These are phyloP conservation scores for Tuber brumale DNA, from an alignment of 495 filamentous ascomycete species.

Conservation along the genomic window DNA sequence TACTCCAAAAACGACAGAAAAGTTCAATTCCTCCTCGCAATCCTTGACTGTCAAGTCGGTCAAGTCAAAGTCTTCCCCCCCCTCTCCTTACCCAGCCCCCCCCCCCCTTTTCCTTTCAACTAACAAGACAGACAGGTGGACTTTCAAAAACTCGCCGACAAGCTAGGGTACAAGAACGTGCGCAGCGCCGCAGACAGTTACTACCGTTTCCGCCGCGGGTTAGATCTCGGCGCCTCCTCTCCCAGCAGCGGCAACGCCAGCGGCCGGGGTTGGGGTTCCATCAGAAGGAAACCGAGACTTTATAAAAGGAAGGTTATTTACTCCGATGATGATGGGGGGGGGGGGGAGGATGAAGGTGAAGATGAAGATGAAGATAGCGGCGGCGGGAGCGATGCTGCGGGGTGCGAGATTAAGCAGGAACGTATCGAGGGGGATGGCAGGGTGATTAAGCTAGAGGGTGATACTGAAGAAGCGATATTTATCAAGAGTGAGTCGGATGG, in stretches of 20 bases:
- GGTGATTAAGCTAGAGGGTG: not conserved
- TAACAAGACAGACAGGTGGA: conserved; percentile 20
- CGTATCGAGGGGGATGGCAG: conserved; percentile 5
- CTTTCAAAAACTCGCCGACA: conserved; percentile 27
- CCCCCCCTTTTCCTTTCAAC: not conserved
- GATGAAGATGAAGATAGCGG: not conserved
- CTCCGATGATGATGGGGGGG: conserved; percentile 9
- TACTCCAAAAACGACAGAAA: conserved; percentile 17
- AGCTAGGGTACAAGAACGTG: conserved; percentile 33
- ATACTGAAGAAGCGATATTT: conserved; percentile 6
- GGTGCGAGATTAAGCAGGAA: conserved; percentile 3
- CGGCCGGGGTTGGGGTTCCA: not conserved
- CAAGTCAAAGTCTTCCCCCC: conserved; percentile 14
- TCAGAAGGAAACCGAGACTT: not conserved
- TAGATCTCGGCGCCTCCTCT: not conserved
- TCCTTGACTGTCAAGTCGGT: conserved; percentile 32
- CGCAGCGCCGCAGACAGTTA: conserved; percentile 33
- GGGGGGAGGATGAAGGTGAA: conserved; percentile 4
- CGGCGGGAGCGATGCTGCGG: not conserved
- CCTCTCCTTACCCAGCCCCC: not conserved
- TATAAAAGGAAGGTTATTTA: not conserved
- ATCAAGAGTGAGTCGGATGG: conserved; percentile 9
- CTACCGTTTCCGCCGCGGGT: conserved; percentile 29
- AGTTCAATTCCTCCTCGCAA: conserved; percentile 24
- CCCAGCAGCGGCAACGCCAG: conserved; percentile 6